Evolutionary conservation across 23 red algal genomes (phyloP).

Genomic region (Gracilaria vermiculophylla): DNA sequence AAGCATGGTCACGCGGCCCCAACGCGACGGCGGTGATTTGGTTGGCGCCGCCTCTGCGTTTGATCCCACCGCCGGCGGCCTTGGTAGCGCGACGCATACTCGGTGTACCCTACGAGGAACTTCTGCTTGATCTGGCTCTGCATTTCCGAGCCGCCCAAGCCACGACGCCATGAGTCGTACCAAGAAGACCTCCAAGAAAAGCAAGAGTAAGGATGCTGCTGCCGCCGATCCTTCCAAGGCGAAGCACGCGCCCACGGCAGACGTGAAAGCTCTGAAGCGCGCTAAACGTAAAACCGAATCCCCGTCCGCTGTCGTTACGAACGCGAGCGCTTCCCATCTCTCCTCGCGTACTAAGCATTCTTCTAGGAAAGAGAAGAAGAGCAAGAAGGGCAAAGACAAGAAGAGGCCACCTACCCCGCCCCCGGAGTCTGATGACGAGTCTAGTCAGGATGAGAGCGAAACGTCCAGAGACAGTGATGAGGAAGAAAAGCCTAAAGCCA

Average conservation of each 20-base stretch:
- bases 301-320: neutral
- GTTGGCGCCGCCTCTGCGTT: neutral
- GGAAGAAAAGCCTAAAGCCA: neutral
- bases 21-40: neutral
- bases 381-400: conserved; percentile 4
- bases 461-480: neutral
- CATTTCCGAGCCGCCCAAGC: neutral
- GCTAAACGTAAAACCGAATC: neutral
- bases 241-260: neutral
- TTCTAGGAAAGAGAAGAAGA: conserved; percentile 16
- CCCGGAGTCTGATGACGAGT: conserved; percentile 7
- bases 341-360: neutral
- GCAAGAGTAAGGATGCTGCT: neutral
- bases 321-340: neutral
- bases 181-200: neutral
- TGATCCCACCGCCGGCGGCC: neutral
- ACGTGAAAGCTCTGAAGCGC: neutral
- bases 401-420: conserved; percentile 17
- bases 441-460: neutral
- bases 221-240: neutral
- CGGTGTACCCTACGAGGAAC: neutral
- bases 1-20: neutral
- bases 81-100: neutral
- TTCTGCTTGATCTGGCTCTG: neutral
- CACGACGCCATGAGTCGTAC: neutral